These are phyloP conservation scores for Aspergillus sojae DNA, from an alignment of 2,329 filamentous ascomycete genomes.

Conservation along the genomic window DNA sequence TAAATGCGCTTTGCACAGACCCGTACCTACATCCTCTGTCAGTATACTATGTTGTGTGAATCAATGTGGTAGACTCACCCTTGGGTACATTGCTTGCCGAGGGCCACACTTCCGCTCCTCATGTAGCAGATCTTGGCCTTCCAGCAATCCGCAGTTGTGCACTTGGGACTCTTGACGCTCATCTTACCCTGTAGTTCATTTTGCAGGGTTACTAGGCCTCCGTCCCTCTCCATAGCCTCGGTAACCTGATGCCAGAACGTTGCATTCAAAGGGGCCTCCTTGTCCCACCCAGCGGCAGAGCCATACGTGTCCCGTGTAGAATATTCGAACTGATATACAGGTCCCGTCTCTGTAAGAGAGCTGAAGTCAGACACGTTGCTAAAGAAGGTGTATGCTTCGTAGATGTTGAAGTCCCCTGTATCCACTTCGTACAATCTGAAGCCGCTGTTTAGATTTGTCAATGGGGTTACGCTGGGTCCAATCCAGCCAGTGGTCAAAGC, in stretches of 20 bases:
- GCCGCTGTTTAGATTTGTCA: constrained; percentile 58
- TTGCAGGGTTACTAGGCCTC: constrained; percentile 51
- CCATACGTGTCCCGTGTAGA: constrained; percentile 55
- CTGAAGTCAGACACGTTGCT: constrained; percentile 53
- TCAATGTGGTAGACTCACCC: constrained; percentile 39
- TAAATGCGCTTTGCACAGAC: constrained; percentile 46
- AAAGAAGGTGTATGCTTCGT: constrained; percentile 58
- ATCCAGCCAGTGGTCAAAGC: constrained; percentile 57
- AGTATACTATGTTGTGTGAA: constrained; percentile 9
- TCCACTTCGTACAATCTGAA: constrained; percentile 60
- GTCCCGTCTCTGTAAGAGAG: constrained; percentile 44
- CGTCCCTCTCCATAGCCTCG: constrained; percentile 58
- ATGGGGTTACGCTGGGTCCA: constrained; percentile 53
- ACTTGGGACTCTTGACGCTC: constrained; percentile 55
- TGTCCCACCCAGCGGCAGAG: constrained; percentile 48
- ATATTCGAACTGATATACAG: constrained; percentile 55
- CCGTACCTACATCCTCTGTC: constrained; percentile 31
- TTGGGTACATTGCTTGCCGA: constrained; percentile 56
- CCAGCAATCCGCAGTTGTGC: constrained; percentile 55
- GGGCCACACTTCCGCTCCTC: constrained; percentile 55
- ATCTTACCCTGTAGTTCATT: constrained; percentile 58
- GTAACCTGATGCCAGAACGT: constrained; percentile 63
- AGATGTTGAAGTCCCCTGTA: constrained; percentile 56
- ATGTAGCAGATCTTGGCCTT: constrained; percentile 63
- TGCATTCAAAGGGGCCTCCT: constrained; percentile 56